Evolutionary conservation across 352 stramenopile genomes (phyloP).

Genomic region (Pythium phragmitis): DNA sequence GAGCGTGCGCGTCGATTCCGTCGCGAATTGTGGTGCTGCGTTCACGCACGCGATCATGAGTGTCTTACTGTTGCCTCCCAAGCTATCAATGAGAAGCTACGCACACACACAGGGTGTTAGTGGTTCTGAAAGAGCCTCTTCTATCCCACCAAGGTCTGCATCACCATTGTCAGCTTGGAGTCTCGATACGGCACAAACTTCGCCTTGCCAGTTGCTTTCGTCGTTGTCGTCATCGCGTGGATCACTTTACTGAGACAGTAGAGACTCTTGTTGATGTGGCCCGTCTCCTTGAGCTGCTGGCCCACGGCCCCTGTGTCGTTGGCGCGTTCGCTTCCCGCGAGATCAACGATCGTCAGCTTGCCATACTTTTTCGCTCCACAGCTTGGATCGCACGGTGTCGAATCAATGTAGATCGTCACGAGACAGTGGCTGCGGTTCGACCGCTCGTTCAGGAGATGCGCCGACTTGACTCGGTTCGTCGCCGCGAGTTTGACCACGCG

Average conservation of each 20-base stretch:
- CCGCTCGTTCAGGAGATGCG: constrained; percentile 61
- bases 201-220: neutral
- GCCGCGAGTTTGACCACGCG: constrained; percentile 59
- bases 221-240: constrained; percentile 56
- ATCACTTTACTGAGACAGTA: constrained; percentile 79
- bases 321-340: constrained; percentile 65
- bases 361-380: constrained; percentile 53
- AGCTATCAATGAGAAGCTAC: constrained; percentile 66
- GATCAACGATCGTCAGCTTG: constrained; percentile 75
- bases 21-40: constrained; percentile 46
- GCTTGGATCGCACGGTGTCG: constrained; percentile 29
- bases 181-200: constrained; percentile 74
- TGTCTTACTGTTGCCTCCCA: constrained; percentile 74
- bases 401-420: constrained; percentile 80
- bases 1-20: constrained; percentile 64
- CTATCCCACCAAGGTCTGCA: no score
- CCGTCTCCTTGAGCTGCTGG: constrained; percentile 66
- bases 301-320: constrained; percentile 62
- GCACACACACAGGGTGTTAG: neutral
- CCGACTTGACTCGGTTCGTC: constrained; percentile 63
- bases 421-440: constrained; percentile 80
- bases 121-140: no score
- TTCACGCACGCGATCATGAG: constrained; percentile 83
- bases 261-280: constrained; percentile 80
- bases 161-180: constrained; percentile 72